A percentile compares a stretch with the other conserved stretches of the same genome.
Conservation (phyloP, 768 basidiomycete genomes). For the Suillus paluster region DNA sequence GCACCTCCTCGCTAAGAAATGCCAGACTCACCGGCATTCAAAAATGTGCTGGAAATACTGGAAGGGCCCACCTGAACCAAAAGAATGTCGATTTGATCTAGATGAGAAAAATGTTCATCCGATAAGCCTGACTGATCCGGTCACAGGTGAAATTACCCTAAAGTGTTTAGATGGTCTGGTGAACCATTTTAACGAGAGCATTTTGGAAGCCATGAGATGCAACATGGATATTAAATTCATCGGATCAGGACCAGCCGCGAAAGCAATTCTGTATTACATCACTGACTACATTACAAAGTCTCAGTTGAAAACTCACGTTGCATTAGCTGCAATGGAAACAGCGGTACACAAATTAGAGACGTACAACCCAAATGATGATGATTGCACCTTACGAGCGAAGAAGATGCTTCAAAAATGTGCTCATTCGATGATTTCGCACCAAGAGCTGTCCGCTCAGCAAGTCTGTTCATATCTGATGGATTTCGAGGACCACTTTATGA, state of each 20-base stretch:
- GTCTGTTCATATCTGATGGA: no score
- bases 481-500: constrained; percentile 44
- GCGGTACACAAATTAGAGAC: constrained; percentile 37
- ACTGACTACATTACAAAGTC: constrained; percentile 55
- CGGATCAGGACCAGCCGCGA: constrained; percentile 43
- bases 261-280: constrained; percentile 50
- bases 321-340: constrained; percentile 38
- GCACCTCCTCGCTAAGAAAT: constrained; percentile 25
- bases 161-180: constrained; percentile 41
- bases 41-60: no score
- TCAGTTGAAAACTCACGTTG: no score
- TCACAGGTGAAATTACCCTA: constrained; percentile 27
- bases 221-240: constrained; percentile 57
- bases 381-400: constrained; percentile 32
- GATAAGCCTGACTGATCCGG: constrained; percentile 19
- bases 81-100: no score
- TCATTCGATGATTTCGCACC: constrained; percentile 38
- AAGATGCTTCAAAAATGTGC: constrained; percentile 43
- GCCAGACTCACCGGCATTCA: no score
- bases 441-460: no score
- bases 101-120: no score
- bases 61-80: no score
- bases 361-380: constrained; percentile 13
- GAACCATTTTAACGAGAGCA: no score
- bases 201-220: constrained; percentile 39